Conservation (phyloP, 23 red algal species). For the Gracilariopsis chorda region DNA sequence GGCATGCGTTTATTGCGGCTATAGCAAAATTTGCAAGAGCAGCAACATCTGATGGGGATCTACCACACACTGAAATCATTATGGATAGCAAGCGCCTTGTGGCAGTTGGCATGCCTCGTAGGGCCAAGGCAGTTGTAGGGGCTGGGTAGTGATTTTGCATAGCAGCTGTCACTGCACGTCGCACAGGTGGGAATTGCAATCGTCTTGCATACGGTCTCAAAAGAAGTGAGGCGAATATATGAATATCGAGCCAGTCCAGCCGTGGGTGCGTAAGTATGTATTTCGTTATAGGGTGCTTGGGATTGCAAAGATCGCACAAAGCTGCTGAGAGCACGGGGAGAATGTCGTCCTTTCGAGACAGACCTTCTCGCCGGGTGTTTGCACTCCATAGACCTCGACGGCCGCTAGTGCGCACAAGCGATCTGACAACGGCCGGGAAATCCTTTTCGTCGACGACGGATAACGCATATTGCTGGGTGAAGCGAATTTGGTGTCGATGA, state of each 20-base stretch:
- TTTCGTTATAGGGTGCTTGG: constrained; percentile 20
- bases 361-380: neutral
- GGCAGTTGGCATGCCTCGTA: neutral
- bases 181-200: neutral
- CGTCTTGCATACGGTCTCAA: constrained; percentile 9
- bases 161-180: constrained; percentile 1
- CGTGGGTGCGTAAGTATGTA: constrained; percentile 13
- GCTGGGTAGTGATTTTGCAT: neutral
- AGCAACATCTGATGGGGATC: neutral
- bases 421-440: constrained; percentile 30
- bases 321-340: constrained; percentile 19
- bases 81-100: constrained; percentile 1
- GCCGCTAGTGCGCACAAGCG: constrained; percentile 10
- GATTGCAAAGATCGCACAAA: constrained; percentile 6
- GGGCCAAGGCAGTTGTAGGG: neutral
- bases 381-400: constrained; percentile 28
- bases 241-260: constrained; percentile 12
- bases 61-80: neutral
- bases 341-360: constrained; percentile 8
- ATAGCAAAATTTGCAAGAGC: neutral
- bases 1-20: neutral
- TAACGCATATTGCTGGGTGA: constrained; percentile 33
- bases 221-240: constrained; percentile 5
- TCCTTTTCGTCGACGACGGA: constrained; percentile 35
- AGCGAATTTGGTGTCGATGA: constrained; percentile 32